phyloP scores from a whole-genome alignment of 805 yeast species.

The Jamesozyma lodderae region DNA sequence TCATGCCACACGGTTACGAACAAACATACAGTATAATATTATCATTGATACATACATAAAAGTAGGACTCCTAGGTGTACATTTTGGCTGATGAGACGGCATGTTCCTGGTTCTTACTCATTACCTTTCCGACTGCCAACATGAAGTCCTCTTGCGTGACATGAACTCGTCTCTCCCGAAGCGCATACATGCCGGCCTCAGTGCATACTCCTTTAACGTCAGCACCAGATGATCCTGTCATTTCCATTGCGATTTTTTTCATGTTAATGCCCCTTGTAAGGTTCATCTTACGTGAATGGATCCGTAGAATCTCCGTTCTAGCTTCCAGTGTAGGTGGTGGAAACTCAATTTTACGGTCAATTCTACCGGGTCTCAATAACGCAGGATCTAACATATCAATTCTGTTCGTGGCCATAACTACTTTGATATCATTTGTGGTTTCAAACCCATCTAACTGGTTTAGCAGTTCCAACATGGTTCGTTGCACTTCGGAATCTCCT shows the following conservation, averaged over 20 bases:
- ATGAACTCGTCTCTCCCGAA: constrained; percentile 96
- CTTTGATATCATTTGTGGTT: constrained; percentile 85
- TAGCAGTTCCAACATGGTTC: constrained; percentile 92
- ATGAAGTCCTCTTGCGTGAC: constrained; percentile 91
- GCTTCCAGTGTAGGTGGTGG: constrained; percentile 96
- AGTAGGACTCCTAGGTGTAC: no score
- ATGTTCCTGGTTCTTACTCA: no score
- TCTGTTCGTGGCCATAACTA: constrained; percentile 95
- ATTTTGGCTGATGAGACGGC: no score
- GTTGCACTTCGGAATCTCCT: constrained; percentile 94
- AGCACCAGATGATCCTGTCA: constrained; percentile 97
- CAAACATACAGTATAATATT: no score
- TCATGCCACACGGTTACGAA: no score
- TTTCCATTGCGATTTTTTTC: constrained; percentile 86
- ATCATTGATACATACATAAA: no score
- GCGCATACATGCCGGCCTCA: constrained; percentile 90
- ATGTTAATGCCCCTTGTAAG: constrained; percentile 88
- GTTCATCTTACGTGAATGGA: constrained; percentile 94
- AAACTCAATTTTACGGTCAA: constrained; percentile 92
- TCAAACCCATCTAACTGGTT: constrained; percentile 96
- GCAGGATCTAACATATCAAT: constrained; percentile 94
- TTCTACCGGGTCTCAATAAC: constrained; percentile 90
- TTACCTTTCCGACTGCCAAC: constrained; percentile 86
- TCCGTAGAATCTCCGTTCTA: constrained; percentile 84
- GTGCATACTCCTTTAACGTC: constrained; percentile 97